phyloP scores from a whole-genome alignment of 2,329 filamentous ascomycete genomes.

The Colletotrichum falcatum region DNA sequence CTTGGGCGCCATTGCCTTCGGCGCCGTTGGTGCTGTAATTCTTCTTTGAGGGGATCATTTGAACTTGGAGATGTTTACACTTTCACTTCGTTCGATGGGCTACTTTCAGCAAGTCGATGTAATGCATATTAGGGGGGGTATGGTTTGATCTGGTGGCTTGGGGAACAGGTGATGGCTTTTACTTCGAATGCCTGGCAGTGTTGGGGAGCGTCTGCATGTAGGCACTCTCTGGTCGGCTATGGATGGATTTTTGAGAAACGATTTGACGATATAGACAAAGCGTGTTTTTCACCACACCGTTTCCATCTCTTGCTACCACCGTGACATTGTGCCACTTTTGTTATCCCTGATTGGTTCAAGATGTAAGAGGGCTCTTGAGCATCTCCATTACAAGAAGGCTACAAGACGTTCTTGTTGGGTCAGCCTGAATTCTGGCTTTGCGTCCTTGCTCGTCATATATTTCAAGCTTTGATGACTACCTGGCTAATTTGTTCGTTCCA shows the following conservation, averaged over 20 bases:
- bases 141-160: slow-evolving; percentile 19
- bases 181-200: slow-evolving; percentile 36
- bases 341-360: too few relatives aligned
- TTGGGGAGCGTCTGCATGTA: slow-evolving; percentile 11
- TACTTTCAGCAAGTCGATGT: neutral
- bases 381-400: too few relatives aligned
- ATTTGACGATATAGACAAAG: slow-evolving; percentile 41
- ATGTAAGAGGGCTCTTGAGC: too few relatives aligned
- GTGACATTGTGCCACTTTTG: neutral
- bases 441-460: too few relatives aligned
- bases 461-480: too few relatives aligned
- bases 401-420: too few relatives aligned
- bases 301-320: too few relatives aligned
- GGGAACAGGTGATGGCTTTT: slow-evolving; percentile 12
- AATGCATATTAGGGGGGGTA: slow-evolving; percentile 10
- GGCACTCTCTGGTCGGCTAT: slow-evolving; percentile 21
- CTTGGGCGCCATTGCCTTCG: slow-evolving; percentile 40
- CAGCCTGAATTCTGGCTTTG: too few relatives aligned
- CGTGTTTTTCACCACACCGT: slow-evolving; percentile 28
- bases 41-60: slow-evolving; percentile 28
- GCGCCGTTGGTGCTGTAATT: slow-evolving; percentile 33
- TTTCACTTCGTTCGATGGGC: slow-evolving; percentile 32
- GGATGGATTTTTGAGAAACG: slow-evolving; percentile 38
- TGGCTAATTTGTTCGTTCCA: too few relatives aligned
- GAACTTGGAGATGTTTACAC: slow-evolving; percentile 1